Evolutionary conservation across 2,329 filamentous ascomycete species (phyloP).

Genomic region (Colletotrichum tamarilloi): DNA sequence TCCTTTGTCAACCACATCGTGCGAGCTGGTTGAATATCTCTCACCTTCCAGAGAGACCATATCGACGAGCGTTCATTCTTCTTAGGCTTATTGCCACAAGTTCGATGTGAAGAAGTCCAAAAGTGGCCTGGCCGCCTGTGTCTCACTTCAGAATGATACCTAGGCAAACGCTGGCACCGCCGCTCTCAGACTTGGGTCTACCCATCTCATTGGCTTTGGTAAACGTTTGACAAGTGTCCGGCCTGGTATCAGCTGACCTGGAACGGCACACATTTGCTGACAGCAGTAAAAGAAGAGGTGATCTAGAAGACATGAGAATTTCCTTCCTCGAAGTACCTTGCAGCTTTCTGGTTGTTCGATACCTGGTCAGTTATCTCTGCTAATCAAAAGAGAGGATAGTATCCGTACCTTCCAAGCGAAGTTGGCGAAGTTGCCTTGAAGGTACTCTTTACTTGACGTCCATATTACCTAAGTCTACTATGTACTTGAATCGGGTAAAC

Average conservation of each 20-base stretch:
- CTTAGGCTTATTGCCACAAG: not conserved
- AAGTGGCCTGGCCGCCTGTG: not conserved
- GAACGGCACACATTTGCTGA: not conserved
- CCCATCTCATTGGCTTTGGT: not conserved
- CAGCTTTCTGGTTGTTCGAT: no score
- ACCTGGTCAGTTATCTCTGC: not conserved
- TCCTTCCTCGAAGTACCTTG: no score
- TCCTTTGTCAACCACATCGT: not conserved
- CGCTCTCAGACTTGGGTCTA: no score
- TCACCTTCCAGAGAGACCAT: not conserved
- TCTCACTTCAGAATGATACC: not conserved
- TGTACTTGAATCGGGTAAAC: conserved; percentile 20
- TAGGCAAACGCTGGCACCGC: not conserved
- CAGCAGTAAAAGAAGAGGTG: not conserved
- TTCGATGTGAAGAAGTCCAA: not conserved
- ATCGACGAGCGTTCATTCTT: not conserved
- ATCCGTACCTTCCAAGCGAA: not conserved
- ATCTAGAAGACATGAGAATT: no score
- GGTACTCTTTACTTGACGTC: no score
- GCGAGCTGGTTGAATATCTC: not conserved
- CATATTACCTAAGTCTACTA: not conserved
- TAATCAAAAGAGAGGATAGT: not conserved
- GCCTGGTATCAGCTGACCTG: not conserved
- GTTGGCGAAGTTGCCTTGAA: not conserved
- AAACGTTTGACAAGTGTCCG: not conserved